Base-by-base conservation (phyloP, 2,329 filamentous ascomycete genomes). In the Pseudogymnoascus sp. region DNA sequence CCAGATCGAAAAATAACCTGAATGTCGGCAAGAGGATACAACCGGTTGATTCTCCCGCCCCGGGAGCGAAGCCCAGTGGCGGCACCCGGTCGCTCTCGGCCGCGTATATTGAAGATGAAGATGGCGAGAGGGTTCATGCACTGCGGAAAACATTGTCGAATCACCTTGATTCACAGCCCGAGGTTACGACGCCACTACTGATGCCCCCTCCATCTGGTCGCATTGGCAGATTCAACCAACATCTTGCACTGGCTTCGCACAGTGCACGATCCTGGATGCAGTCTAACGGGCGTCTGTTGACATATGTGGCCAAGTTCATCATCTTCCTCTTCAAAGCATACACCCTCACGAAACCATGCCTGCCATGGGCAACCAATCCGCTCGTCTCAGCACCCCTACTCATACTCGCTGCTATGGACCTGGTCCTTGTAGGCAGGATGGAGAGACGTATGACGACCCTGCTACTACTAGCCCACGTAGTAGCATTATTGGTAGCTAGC, bases 241-340 rank as follows among this genome's bases (percentile, higher is more conserved):
- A 65, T 53, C 46, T 74, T 28, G 61, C 65, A 14, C 61, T 73
- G 5, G 68, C 68, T 31, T 69, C 75, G 60, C 77, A 82, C 65
- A 75, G 70, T 65, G 69, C 69, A 56, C 66, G 67, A 66, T 70
- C 69, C 44, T 76, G 72, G 70, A 66, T 67, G 44, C 64, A 62
- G 6, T 71, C 64, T 36, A 73, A 77, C 66, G 68, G 67, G 5
- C 72, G 71, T 21, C 69, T 70, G 4, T 67, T 75, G 66, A 70
- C 74, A 73, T 73, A 75, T 59, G 62, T 77, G 4, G 67, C 82
- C 18, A 87, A 87, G 59, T 75, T 90, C 2, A 69, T 74, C 0
- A 69, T 93, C 1, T 93, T 96, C 69, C 73, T 88, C 5, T 67
- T 82, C 60, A 96, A 96, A 74, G 76, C 92, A 7, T 76, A 82